Percentiles rank a stretch among this genome's conserved stretches.
Evolutionary conservation across 1,284 basidiomycete genomes (phyloP).

Genomic region (Ceraceosorus guamensis): DNA sequence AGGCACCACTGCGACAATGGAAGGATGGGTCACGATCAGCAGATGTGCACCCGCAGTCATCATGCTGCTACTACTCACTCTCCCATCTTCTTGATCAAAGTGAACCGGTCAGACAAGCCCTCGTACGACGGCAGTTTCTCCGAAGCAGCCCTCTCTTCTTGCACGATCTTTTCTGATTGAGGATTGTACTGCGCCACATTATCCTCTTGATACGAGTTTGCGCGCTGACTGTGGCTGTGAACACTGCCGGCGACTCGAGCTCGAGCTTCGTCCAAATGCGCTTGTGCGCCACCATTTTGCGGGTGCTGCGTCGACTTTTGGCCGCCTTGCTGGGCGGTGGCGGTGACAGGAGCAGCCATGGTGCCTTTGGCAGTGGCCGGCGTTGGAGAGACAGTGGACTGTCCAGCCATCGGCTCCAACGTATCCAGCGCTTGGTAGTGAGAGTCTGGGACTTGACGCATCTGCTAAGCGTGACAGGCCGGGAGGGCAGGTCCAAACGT

Average conservation of each 20-base stretch:
- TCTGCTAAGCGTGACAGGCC: too few species aligned
- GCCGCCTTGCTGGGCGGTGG: neutral
- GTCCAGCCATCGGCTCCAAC: neutral
- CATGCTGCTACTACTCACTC: slow-evolving; percentile 21
- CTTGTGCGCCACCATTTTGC: neutral
- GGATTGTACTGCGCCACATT: slow-evolving; percentile 22
- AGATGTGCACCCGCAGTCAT: slow-evolving; percentile 49
- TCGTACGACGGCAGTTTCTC: slow-evolving; percentile 42
- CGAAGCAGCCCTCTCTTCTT: slow-evolving; percentile 32
- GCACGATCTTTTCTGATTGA: slow-evolving; percentile 34
- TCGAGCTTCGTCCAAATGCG: neutral
- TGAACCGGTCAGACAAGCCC: slow-evolving; percentile 37
- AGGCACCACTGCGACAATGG: slow-evolving; percentile 60
- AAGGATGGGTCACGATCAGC: neutral
- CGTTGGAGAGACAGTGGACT: neutral
- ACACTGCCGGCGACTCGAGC: neutral
- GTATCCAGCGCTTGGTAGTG: neutral
- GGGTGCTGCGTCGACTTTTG: neutral
- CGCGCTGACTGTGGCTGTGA: neutral
- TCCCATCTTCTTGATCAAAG: slow-evolving; percentile 40
- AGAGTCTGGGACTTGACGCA: too few species aligned
- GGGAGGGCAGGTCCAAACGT: too few species aligned
- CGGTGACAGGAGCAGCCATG: neutral
- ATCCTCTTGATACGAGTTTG: neutral
- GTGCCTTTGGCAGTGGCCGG: neutral